Conservation (phyloP, 176 grass and related monocot species). For the Oropetium thomaeum region DNA sequence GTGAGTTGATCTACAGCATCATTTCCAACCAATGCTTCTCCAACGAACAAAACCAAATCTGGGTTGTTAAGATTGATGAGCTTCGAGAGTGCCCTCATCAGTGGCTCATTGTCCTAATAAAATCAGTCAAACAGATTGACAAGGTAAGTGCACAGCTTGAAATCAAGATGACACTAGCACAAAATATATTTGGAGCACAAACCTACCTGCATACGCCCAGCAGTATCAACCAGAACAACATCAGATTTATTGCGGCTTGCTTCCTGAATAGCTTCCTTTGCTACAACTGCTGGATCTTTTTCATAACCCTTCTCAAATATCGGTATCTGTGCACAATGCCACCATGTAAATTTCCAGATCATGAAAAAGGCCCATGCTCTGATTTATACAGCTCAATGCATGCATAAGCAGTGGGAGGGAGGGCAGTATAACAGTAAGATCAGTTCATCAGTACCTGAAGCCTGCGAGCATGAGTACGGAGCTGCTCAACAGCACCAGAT, state of each 20-base stretch:
- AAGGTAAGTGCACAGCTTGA: not conserved
- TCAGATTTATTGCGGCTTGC: constrained; percentile 74
- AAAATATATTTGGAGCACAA: not conserved
- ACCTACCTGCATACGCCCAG: constrained; percentile 84
- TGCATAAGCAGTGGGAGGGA: too few species aligned
- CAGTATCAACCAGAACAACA: constrained; percentile 90
- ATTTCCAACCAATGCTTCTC: constrained; percentile 91
- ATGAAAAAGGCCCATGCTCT: not conserved
- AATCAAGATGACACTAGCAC: not conserved
- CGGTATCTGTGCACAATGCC: constrained; percentile 57
- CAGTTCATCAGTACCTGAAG: constrained; percentile 68
- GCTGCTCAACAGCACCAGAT: constrained; percentile 96
- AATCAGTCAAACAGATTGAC: not conserved
- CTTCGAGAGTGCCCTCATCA: constrained; percentile 97
- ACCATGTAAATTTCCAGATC: not conserved
- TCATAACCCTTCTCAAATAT: constrained; percentile 99
- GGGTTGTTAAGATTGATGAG: constrained; percentile 94
- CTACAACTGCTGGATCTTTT: constrained; percentile 89
- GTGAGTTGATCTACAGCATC: constrained; percentile 92
- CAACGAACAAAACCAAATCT: constrained; percentile 91
- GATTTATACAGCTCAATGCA: not conserved
- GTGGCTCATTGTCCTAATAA: constrained; percentile 86
- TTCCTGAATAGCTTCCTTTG: constrained; percentile 93
- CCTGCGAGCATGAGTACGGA: constrained; percentile 75
- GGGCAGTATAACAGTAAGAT: too few species aligned